These are phyloP conservation scores for Cyberlindnera mycetangii DNA, from an alignment of 805 yeast species.

Conservation along the genomic window DNA sequence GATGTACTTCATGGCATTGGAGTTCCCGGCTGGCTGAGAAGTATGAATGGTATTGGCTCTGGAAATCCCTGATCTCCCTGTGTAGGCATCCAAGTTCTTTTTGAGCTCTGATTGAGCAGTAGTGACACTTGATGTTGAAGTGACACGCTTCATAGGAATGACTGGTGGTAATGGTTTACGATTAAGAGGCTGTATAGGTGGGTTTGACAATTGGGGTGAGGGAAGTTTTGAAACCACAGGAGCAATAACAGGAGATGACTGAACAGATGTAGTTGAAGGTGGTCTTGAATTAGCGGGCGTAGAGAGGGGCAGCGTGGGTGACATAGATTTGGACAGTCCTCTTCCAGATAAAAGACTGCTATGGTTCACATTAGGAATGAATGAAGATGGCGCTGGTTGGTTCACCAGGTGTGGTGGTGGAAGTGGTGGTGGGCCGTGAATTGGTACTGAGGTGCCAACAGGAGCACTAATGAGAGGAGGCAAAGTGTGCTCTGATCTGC, in stretches of 20 bases:
- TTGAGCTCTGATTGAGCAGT: conserved; percentile 17
- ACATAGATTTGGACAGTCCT: neutral
- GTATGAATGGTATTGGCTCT: conserved; percentile 13
- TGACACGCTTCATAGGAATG: conserved; percentile 4
- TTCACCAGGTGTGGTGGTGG: conserved; percentile 17
- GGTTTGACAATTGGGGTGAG: neutral
- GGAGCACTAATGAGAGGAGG: neutral
- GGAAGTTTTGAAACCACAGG: neutral
- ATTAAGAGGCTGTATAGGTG: neutral
- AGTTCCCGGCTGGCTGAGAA: conserved; percentile 5
- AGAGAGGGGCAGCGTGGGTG: neutral
- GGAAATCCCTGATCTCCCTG: conserved; percentile 1
- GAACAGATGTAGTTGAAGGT: neutral
- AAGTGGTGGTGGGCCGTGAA: conserved; percentile 9
- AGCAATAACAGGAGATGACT: neutral
- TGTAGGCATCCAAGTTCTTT: conserved; percentile 8
- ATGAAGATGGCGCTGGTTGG: conserved; percentile 16
- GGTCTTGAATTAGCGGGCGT: neutral
- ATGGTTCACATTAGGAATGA: conserved; percentile 8
- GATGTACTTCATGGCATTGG: conserved; percentile 15
- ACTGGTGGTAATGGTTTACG: neutral
- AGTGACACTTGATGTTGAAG: conserved; percentile 13
- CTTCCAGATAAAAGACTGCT: conserved; percentile 3
- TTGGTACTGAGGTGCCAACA: neutral
- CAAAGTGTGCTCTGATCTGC: neutral